Evolutionary conservation across 2,329 filamentous ascomycete genomes (phyloP).

Genomic region (Alternaria sp.): DNA sequence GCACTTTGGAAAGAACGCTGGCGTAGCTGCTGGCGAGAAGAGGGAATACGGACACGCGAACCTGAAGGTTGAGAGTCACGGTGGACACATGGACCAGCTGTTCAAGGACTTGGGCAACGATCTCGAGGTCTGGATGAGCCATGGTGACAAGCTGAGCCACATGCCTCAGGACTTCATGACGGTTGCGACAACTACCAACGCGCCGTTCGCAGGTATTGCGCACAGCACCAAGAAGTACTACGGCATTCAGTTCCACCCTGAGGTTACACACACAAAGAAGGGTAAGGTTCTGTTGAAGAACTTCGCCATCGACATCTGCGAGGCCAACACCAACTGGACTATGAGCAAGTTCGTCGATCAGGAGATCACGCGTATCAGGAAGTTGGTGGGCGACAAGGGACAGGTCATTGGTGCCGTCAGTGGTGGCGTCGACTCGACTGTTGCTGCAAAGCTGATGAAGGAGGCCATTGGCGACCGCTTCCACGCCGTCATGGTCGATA

Average conservation of each 20-base stretch:
- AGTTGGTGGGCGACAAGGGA: conserved; percentile 80
- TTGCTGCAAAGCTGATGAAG: conserved; percentile 85
- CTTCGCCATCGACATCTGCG: conserved; percentile 85
- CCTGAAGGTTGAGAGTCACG: conserved; percentile 67
- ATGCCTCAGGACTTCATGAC: conserved; percentile 77
- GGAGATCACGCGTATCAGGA: conserved; percentile 81
- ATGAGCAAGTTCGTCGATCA: conserved; percentile 85
- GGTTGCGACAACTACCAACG: conserved; percentile 79
- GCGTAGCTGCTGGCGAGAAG: conserved; percentile 71
- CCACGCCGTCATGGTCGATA: conserved; percentile 86
- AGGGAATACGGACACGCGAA: conserved; percentile 77
- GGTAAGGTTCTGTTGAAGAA: conserved; percentile 79
- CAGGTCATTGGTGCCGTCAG: conserved; percentile 84
- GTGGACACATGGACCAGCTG: conserved; percentile 74
- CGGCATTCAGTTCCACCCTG: conserved; percentile 90
- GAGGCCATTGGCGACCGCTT: conserved; percentile 88
- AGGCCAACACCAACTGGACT: conserved; percentile 78
- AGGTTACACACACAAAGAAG: conserved; percentile 76
- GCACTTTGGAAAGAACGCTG: conserved; percentile 67
- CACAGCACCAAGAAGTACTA: conserved; percentile 76
- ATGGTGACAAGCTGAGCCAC: conserved; percentile 82
- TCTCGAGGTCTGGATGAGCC: conserved; percentile 84
- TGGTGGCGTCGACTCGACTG: conserved; percentile 90
- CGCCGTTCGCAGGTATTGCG: conserved; percentile 81
- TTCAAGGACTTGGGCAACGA: conserved; percentile 78